Evolutionary conservation across 140 eudicot species (phyloP).

Genomic region (Erigeron philadelphicus): DNA sequence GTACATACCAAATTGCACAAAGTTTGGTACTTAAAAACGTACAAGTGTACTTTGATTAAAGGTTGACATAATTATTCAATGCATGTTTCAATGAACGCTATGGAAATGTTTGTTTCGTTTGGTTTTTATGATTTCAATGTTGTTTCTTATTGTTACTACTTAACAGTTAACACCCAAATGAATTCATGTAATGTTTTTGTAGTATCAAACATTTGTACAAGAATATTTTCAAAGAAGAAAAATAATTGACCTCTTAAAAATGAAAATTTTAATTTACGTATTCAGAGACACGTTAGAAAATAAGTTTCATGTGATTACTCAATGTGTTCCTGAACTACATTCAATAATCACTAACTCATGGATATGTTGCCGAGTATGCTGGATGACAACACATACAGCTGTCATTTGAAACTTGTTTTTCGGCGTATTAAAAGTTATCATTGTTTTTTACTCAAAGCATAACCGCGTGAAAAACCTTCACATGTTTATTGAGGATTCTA

Average conservation of each 20-base stretch:
- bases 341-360: not conserved
- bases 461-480: not conserved
- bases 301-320: not conserved
- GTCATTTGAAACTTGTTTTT: not conserved
- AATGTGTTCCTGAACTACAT: not conserved
- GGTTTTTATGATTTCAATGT: not conserved
- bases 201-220: too few relatives aligned
- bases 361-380: not conserved
- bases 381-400: not conserved
- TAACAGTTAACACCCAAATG: too few relatives aligned
- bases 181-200: too few relatives aligned
- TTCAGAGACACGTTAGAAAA: too few relatives aligned
- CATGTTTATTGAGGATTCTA: not conserved
- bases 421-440: not conserved
- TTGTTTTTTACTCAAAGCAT: not conserved
- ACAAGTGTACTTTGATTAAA: conserved; percentile 18
- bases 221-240: too few relatives aligned
- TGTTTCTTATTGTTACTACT: too few relatives aligned
- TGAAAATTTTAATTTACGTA: too few relatives aligned
- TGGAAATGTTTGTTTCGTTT: conserved; percentile 9
- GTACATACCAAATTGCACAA: conserved; percentile 9
- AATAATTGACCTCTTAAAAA: too few relatives aligned
- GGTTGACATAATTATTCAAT: conserved; percentile 5
- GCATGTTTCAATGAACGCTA: not conserved
- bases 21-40: conserved; percentile 24